phyloP scores from a whole-genome alignment of 139 green algal genomes.

The Pseudopediastrum boryanum region DNA sequence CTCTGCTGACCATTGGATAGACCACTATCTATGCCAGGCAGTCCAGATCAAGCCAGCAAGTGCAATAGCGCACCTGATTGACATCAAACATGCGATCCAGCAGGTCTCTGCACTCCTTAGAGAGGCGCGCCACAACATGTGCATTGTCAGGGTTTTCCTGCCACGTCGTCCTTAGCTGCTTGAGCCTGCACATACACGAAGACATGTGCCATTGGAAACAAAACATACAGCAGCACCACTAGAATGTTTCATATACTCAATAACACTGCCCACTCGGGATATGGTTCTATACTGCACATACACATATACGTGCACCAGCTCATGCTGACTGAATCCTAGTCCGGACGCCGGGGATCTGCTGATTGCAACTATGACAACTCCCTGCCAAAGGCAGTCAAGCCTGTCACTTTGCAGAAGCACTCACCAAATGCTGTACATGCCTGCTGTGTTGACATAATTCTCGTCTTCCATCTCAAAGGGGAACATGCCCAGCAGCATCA shows the following conservation, averaged over 20 bases:
- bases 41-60: too few species aligned
- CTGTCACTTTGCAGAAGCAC: not conserved
- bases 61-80: constrained; percentile 66
- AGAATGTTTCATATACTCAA: too few species aligned
- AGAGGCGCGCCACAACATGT: constrained; percentile 37
- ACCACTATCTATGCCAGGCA: too few species aligned
- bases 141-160: constrained; percentile 53
- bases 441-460: constrained; percentile 68
- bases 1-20: too few species aligned
- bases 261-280: too few species aligned
- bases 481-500: constrained; percentile 72
- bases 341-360: too few species aligned
- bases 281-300: too few species aligned
- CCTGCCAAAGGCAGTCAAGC: not conserved
- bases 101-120: constrained; percentile 55
- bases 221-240: not conserved
- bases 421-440: constrained; percentile 36
- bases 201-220: not conserved
- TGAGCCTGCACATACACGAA: constrained; percentile 24
- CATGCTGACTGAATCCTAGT: too few species aligned
- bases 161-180: constrained; percentile 77
- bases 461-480: constrained; percentile 68
- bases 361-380: constrained; percentile 1
- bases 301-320: too few species aligned
- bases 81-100: constrained; percentile 70